Evolutionary conservation across 495 filamentous ascomycete species (phyloP).

Genomic region (Oleoguttula mirabilis): DNA sequence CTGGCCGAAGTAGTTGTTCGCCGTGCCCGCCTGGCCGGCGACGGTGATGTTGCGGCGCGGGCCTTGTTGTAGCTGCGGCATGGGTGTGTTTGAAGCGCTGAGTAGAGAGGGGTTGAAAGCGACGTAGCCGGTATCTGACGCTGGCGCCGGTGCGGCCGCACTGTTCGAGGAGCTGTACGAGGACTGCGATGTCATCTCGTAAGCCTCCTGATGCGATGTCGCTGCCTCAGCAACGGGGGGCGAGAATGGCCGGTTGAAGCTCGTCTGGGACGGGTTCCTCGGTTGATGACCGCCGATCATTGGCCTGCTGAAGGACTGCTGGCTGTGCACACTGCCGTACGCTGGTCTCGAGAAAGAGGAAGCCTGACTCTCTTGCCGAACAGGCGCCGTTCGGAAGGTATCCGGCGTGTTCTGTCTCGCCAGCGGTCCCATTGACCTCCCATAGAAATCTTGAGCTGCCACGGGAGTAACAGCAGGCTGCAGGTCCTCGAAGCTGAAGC

Average conservation of each 20-base stretch:
- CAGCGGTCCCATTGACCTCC: conserved; percentile 1
- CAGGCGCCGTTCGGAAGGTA: conserved; percentile 1
- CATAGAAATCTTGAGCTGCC: conserved; percentile 4
- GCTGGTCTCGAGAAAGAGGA: too few species aligned
- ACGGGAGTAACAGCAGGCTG: conserved; percentile 3
- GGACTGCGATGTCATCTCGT: conserved; percentile 20
- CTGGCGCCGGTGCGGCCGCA: neutral
- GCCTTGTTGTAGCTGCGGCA: conserved; percentile 1
- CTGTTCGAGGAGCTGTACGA: conserved; percentile 2
- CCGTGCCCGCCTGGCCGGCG: neutral
- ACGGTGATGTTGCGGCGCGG: conserved; percentile 8
- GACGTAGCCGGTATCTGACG: conserved; percentile 12
- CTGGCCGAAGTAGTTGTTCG: conserved; percentile 5
- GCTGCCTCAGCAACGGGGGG: too few species aligned
- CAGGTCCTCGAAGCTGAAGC: conserved; percentile 17
- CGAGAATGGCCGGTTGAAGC: too few species aligned
- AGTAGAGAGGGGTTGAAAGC: conserved; percentile 19
- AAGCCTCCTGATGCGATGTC: too few species aligned
- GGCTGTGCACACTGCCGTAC: conserved; percentile 13
- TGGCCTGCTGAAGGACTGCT: conserved; percentile 16
- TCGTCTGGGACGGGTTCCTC: too few species aligned
- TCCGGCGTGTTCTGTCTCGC: conserved; percentile 12
- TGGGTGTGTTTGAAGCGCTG: conserved; percentile 7
- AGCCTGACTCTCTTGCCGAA: conserved; percentile 8
- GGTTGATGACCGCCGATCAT: neutral